Conservation (phyloP, 2,329 filamentous ascomycete species). For the Aspergillus hiratsukae region DNA sequence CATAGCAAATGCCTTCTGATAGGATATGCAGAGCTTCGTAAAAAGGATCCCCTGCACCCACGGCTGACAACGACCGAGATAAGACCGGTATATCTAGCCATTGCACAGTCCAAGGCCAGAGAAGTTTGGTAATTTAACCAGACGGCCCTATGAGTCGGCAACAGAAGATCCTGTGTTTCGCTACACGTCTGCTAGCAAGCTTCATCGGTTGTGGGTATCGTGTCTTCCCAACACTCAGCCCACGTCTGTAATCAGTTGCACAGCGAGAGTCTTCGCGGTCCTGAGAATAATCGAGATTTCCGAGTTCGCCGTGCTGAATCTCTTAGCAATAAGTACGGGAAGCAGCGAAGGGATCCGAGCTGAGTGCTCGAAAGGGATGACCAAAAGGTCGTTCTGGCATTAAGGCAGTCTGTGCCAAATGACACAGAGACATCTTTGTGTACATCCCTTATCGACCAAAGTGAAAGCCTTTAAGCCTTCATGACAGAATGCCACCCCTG, state of each 20-base stretch:
- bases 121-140: background rate
- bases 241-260: too few species aligned
- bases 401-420: background rate
- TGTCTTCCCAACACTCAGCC: too few species aligned
- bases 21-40: background rate
- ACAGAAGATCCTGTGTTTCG: background rate
- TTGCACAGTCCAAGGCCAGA: background rate
- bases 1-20: background rate
- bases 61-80: background rate
- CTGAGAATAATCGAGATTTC: too few species aligned
- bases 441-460: background rate
- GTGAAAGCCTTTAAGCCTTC: background rate
- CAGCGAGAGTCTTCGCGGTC: too few species aligned
- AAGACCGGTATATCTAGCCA: too few species aligned
- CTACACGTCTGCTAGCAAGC: background rate
- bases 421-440: background rate
- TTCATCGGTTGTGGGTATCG: too few species aligned
- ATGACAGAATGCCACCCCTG: background rate
- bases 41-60: background rate
- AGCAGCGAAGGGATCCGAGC: background rate
- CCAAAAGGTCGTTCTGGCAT: background rate
- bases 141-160: background rate
- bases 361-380: background rate
- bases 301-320: background rate
- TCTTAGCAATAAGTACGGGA: background rate